These are phyloP conservation scores for Penicillium occitanis DNA, from an alignment of 2,329 filamentous ascomycete genomes.

Conservation along the genomic window DNA sequence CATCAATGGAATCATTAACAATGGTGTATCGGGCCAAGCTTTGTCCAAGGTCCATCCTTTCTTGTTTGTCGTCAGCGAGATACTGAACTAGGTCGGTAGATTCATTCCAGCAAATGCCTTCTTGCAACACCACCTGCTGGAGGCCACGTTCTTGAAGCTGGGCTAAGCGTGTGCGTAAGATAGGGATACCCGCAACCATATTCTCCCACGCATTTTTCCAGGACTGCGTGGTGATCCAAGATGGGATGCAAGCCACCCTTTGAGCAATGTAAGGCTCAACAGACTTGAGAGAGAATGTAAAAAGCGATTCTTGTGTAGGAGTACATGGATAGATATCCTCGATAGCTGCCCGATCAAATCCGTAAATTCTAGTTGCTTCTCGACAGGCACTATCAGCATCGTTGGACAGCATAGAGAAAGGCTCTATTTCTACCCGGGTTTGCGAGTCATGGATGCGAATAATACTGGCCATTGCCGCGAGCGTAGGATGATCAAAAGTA, in stretches of 20 bases:
- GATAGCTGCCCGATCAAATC: conserved; percentile 28
- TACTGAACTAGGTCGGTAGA: conserved; percentile 30
- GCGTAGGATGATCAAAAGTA: conserved; percentile 36
- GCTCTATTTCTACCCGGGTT: conserved; percentile 27
- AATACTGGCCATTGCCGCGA: conserved; percentile 46
- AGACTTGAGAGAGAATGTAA: conserved; percentile 48
- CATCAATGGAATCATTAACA: conserved; percentile 25
- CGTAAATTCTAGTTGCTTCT: conserved; percentile 41
- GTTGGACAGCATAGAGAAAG: conserved; percentile 6
- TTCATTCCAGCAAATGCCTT: conserved; percentile 34
- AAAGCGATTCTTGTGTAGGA: conserved; percentile 44
- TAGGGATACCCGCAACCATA: conserved; percentile 42
- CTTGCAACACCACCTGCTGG: conserved; percentile 41
- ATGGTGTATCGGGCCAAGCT: conserved; percentile 39
- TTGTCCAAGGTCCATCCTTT: conserved; percentile 39
- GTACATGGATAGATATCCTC: conserved; percentile 46
- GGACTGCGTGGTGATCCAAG: conserved; percentile 34
- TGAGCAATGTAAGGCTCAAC: conserved; percentile 48
- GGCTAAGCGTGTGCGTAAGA: conserved; percentile 49
- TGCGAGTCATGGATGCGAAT: conserved; percentile 32
- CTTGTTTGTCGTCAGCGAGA: conserved; percentile 28
- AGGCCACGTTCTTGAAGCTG: conserved; percentile 37
- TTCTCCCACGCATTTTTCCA: conserved; percentile 49
- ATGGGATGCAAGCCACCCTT: conserved; percentile 40
- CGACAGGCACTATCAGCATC: conserved; percentile 28